Evolutionary conservation across 176 grass and related monocot genomes (phyloP), one percentile per base, ranked within the genome.

Genomic region (Raddia distichophylla): DNA sequence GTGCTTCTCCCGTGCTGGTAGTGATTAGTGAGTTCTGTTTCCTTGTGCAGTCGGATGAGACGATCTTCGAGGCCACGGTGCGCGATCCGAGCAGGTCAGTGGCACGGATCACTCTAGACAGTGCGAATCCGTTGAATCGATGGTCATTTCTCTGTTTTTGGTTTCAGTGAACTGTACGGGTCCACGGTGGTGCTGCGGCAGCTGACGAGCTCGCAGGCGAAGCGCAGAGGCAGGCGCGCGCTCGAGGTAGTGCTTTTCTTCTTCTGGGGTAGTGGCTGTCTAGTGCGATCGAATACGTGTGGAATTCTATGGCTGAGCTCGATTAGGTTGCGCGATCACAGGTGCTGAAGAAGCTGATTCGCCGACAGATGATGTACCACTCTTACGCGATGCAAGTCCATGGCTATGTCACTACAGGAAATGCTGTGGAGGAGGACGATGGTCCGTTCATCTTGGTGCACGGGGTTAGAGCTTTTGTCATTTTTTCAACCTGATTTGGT

Each of bases 301-400:
- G 60, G 8, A 43, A 65, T 79, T 74, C 15, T 54, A 32, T 37
- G n/a, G 60, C 13, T 85, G 73, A 85, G 32, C 52, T 44, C 60
- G 11, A 65, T 50, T 73, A 32, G 9, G 53, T 18, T 70, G 32
- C 73, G 63, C 60, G 46, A 60, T 77, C 82, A 76, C 84, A 98
- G 95, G 95, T 98, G 63, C 65, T 98, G 11, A 92, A 94, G 88
- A 98, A 89, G 71, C 86, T 98, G 78, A 86, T 92, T 80, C 90
- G 79, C 67, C 92, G 86, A 18, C 86, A 93, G 82, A 68, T 95
- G 83, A 98, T 98, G 95, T 98, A 98, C 80, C 71, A 95, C 52
- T 93, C 90, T n/a, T 98, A 93, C 79, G 86, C 95, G 55, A 92
- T 95, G 81, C 92, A 98, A 88, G 95, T 98, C 42, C 90, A 98